phyloP scores from a whole-genome alignment of 495 filamentous ascomycete species.

The Penicillium simplicissimum region DNA sequence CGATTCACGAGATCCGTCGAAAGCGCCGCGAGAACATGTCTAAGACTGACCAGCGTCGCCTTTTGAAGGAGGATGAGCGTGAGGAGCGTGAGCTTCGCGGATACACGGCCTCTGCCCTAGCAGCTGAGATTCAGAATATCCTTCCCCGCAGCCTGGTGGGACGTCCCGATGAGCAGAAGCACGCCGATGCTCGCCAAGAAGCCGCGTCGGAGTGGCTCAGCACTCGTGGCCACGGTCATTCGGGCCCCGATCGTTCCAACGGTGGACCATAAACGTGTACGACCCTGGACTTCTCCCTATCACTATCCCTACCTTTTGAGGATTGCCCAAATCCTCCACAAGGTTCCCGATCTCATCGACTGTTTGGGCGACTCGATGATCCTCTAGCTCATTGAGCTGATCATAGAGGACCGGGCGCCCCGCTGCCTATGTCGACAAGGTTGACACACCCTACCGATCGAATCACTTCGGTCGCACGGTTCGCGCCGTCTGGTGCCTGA shows the following conservation, averaged over 20 bases:
- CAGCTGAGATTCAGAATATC: conserved; percentile 59
- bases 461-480: conserved; percentile 19
- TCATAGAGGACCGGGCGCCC: conserved; percentile 15
- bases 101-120: conserved; percentile 72
- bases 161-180: conserved; percentile 44
- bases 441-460: conserved; percentile 15
- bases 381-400: conserved; percentile 12
- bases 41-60: conserved; percentile 75
- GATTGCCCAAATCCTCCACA: not conserved
- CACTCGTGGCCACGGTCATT: conserved; percentile 50
- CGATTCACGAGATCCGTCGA: conserved; percentile 84
- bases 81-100: conserved; percentile 82
- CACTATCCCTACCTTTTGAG: not conserved
- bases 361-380: conserved; percentile 14
- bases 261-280: conserved; percentile 35
- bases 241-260: conserved; percentile 39
- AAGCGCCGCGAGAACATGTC: conserved; percentile 74
- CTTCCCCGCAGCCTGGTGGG: conserved; percentile 39
- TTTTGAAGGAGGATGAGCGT: conserved; percentile 84
- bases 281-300: not conserved
- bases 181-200: conserved; percentile 54
- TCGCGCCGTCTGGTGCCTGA: not conserved
- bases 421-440: conserved; percentile 5
- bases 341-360: conserved; percentile 10
- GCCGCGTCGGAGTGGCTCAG: conserved; percentile 66